Evolutionary conservation across 2,329 filamentous ascomycete species (phyloP).

Genomic region (Fusarium sp.): DNA sequence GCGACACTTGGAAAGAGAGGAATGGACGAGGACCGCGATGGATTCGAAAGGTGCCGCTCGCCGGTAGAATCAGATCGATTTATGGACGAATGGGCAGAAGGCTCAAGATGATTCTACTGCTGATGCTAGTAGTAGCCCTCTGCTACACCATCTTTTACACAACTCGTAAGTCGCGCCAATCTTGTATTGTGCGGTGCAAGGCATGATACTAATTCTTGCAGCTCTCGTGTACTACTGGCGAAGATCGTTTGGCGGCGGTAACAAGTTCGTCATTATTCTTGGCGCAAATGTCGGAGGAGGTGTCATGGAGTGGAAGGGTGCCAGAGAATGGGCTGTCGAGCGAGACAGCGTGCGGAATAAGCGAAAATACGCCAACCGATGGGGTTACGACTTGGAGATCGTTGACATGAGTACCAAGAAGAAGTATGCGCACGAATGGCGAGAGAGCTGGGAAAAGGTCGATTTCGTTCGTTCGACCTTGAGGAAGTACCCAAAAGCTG

Average conservation of each 20-base stretch:
- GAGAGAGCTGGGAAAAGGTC: constrained; percentile 99
- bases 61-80: constrained; percentile 61
- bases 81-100: constrained; percentile 71
- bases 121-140: constrained; percentile 73
- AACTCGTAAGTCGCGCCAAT: constrained; percentile 72
- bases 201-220: constrained; percentile 5
- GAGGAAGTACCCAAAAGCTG: constrained; percentile 93
- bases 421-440: constrained; percentile 98
- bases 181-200: neutral
- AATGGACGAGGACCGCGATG: constrained; percentile 70
- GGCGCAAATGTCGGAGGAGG: constrained; percentile 95
- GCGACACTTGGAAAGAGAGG: constrained; percentile 83
- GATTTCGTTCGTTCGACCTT: constrained; percentile 90
- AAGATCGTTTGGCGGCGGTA: constrained; percentile 81
- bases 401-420: constrained; percentile 99
- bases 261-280: constrained; percentile 92
- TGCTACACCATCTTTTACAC: constrained; percentile 78
- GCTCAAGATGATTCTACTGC: constrained; percentile 71
- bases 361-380: constrained; percentile 83
- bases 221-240: constrained; percentile 72
- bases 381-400: constrained; percentile 96
- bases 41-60: constrained; percentile 59
- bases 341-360: constrained; percentile 97
- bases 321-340: constrained; percentile 97
- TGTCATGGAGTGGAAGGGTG: constrained; percentile 99